These are phyloP conservation scores for grape (Vitis vinifera) DNA, from an alignment of 164 flowering plant species.

Conservation along the genomic window DNA sequence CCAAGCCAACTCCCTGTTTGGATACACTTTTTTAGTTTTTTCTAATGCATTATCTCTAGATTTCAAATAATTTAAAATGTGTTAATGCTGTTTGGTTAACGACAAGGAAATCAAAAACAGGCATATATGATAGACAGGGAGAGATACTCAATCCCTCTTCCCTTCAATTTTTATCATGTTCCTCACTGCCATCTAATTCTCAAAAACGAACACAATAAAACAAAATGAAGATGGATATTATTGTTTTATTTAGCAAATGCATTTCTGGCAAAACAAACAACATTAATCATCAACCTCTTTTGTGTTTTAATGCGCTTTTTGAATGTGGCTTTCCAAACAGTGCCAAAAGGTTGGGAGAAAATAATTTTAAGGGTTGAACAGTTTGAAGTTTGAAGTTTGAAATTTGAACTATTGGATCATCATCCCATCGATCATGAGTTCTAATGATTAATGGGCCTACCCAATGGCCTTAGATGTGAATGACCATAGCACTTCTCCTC, in stretches of 20 bases:
- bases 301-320: no score
- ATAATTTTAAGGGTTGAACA: neutral
- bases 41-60: no score
- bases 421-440: neutral
- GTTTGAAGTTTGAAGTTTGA: no score
- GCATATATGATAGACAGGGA: neutral
- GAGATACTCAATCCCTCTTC: neutral
- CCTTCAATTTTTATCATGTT: neutral
- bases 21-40: no score
- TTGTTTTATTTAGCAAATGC: neutral
- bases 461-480: neutral
- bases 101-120: slow-evolving; percentile 17
- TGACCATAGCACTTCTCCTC: neutral
- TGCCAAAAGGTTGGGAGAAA: neutral
- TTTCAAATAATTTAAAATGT: neutral
- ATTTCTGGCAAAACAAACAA: neutral
- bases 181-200: neutral
- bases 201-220: neutral
- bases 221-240: neutral
- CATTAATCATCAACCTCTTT: neutral
- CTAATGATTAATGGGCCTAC: slow-evolving; percentile 24
- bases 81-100: slow-evolving; percentile 14
- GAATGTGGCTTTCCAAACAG: neutral
- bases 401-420: neutral
- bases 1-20: no score